These are phyloP conservation scores for Musa troglodytarum DNA, from an alignment of 176 grass and related monocot species.

Conservation along the genomic window DNA sequence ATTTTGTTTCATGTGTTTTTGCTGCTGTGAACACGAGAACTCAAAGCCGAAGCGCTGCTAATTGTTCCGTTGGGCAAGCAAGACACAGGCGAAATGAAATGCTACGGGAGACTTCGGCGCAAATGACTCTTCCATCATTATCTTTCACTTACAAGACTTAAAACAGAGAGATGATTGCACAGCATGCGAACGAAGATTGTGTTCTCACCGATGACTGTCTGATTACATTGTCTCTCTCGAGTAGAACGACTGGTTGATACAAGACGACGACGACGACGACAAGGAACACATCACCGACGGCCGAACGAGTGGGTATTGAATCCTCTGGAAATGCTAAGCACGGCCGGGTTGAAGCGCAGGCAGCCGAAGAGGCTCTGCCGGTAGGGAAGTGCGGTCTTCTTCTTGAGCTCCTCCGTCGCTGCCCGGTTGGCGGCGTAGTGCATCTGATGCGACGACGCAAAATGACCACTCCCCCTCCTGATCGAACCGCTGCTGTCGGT, in stretches of 20 bases:
- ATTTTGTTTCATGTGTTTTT: no score
- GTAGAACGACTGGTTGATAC: not conserved
- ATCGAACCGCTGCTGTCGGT: not conserved
- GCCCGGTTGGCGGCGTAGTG: constrained; percentile 11
- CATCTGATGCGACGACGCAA: constrained; percentile 8
- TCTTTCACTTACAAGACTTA: not conserved
- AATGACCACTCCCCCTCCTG: not conserved
- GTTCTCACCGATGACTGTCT: not conserved
- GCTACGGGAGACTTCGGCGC: no score
- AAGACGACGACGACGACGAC: not conserved
- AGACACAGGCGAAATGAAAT: no score
- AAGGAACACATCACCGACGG: not conserved
- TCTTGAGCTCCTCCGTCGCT: not conserved
- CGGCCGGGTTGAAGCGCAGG: constrained; percentile 20
- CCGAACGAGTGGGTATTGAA: constrained; percentile 4
- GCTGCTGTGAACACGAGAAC: no score
- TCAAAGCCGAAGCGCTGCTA: no score
- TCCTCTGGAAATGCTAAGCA: constrained; percentile 10
- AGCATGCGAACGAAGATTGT: not conserved
- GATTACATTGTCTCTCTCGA: not conserved
- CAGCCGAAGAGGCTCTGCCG: constrained; percentile 22
- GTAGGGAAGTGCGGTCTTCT: constrained; percentile 19
- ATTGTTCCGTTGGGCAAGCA: no score
- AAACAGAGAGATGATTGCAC: not conserved
- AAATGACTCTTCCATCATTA: not conserved